These are phyloP conservation scores for Athelia sp. DNA, from an alignment of 1,284 basidiomycete species.

Conservation along the genomic window DNA sequence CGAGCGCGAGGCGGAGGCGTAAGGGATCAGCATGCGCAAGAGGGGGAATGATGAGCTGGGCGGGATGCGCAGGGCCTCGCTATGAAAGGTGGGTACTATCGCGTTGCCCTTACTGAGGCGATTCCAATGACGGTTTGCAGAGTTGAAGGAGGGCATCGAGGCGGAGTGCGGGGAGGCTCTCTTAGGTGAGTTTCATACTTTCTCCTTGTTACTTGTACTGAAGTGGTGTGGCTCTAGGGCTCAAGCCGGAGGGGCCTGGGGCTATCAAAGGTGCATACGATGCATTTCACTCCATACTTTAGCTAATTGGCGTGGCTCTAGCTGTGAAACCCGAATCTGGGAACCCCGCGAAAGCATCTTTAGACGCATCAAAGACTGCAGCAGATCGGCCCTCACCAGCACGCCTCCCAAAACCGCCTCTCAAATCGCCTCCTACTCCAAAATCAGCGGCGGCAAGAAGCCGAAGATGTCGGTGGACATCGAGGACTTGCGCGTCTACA, in stretches of 20 bases:
- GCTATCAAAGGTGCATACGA: conserved; percentile 21
- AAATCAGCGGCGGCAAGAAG: conserved; percentile 23
- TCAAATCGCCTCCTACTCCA: too few relatives aligned
- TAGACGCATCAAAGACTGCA: conserved; percentile 26
- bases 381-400: conserved; percentile 9
- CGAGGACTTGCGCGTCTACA: conserved; percentile 84
- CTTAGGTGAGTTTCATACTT: neutral
- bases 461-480: conserved; percentile 73
- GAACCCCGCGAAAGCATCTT: conserved; percentile 31
- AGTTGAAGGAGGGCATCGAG: conserved; percentile 21
- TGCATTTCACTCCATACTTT: neutral
- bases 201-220: neutral
- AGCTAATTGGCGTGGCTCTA: neutral
- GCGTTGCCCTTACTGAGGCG: neutral
- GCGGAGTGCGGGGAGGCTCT: neutral
- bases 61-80: conserved; percentile 18
- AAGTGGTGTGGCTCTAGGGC: neutral
- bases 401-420: neutral
- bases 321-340: conserved; percentile 29
- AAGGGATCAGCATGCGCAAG: conserved; percentile 20
- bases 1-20: conserved; percentile 29
- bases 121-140: conserved; percentile 9
- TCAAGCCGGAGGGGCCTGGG: conserved; percentile 14
- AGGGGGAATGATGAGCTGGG: conserved; percentile 26
- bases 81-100: conserved; percentile 18